Evolutionary conservation across 352 stramenopile genomes (phyloP).

Genomic region (Phytophthora idaei): DNA sequence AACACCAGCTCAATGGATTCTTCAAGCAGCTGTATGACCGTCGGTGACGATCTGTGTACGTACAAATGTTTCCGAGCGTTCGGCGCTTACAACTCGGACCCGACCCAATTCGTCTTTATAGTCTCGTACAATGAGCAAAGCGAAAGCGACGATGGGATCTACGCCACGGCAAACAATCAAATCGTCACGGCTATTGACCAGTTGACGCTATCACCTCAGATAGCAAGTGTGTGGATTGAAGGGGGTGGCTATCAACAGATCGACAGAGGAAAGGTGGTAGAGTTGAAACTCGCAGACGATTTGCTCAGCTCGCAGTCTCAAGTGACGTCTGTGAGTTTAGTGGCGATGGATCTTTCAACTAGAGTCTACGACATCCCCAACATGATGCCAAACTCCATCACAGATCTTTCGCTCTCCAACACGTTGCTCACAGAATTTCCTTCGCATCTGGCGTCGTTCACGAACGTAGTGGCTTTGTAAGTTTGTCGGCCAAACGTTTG

Average conservation of each 20-base stretch:
- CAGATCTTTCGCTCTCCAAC: neutral
- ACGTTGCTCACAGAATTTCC: constrained; percentile 17
- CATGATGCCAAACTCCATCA: constrained; percentile 14
- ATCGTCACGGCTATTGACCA: constrained; percentile 17
- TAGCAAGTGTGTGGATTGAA: constrained; percentile 23
- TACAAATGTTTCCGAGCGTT: constrained; percentile 28
- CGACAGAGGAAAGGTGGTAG: constrained; percentile 6
- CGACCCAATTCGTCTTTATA: constrained; percentile 23
- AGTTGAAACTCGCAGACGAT: constrained; percentile 9
- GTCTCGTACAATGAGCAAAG: constrained; percentile 8
- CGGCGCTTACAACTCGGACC: constrained; percentile 21
- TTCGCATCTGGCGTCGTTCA: constrained; percentile 5
- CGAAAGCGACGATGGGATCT: neutral
- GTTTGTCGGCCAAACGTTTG: neutral
- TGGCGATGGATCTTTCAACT: constrained; percentile 16
- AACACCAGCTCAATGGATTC: constrained; percentile 3
- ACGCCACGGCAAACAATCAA: constrained; percentile 18
- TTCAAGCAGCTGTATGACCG: constrained; percentile 5
- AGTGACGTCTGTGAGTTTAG: constrained; percentile 23
- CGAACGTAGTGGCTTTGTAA: constrained; percentile 15
- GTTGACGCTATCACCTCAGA: constrained; percentile 20
- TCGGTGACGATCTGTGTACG: constrained; percentile 8
- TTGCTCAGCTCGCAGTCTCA: constrained; percentile 18
- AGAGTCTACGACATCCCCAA: constrained; percentile 13
- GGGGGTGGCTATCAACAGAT: constrained; percentile 21